Evolutionary conservation across 1,284 basidiomycete species (phyloP), one percentile per base, ranked within the genome.

Genomic region (Chalciporus sp.): DNA sequence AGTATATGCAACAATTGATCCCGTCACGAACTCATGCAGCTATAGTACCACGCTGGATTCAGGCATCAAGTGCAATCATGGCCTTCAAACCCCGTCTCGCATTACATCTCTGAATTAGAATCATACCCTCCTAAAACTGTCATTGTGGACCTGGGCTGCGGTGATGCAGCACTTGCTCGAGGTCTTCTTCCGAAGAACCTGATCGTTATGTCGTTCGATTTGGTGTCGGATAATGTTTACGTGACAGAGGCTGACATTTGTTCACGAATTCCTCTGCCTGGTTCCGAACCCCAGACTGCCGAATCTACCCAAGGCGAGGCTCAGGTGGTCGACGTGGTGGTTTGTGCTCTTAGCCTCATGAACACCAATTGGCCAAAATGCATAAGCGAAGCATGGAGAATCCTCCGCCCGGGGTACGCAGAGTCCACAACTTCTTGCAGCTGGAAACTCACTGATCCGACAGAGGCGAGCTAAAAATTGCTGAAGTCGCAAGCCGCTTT

Each of bases 311-410:
- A 70, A 37, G 83, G 83, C 17, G 75, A 81, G 58, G 86, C 81
- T n/a, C 83, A 92, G 58, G 72, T 97, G 6, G 92, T 92, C 3
- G 96, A 99, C 67, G 88, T 92, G 6, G 94, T 87, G 1, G 88
- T 99, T 27, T 99, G 95, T 69, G 94, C 95, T 41, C 78, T 99
- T 56, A 96, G 94, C 65, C 76, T 99, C 57, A 99, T 99, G 97
- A 92, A 94, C 35, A 93, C 88, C 10, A 98, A 99, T 70, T 99
- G 97, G 97, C 82, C 94, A 14, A 82, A 81, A 23, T 95, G 94
- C 69, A 81, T 98, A 35, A 79, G 90, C 29, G 96, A 99, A 71
- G 91, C 92, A 3, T 91, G 91, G 81, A 78, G 97, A 55, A 83
- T 99, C 29, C 76, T 99, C 40, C 88, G 86, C 67, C 72, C 79